phyloP scores from a whole-genome alignment of 2,329 filamentous ascomycete species.

The Biscogniauxia sp. region DNA sequence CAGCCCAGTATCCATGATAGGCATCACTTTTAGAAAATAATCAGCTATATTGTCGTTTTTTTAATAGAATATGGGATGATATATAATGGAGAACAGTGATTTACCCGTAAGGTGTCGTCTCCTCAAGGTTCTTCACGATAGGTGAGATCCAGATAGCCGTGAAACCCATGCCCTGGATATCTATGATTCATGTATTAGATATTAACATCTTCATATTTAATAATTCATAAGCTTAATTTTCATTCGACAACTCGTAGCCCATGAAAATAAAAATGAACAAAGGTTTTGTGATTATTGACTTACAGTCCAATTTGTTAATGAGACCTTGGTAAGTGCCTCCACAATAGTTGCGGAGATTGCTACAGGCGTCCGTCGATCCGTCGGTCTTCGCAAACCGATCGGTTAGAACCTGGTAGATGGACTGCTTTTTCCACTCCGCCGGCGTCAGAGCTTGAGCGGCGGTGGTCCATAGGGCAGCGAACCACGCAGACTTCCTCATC shows the following conservation, averaged over 20 bases:
- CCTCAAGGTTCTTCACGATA: constrained; percentile 40
- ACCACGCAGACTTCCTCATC: constrained; percentile 16
- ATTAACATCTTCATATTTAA: background rate
- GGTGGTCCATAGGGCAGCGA: constrained; percentile 14
- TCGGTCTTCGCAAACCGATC: constrained; percentile 36
- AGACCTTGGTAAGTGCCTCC: constrained; percentile 50
- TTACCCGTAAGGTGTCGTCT: constrained; percentile 39
- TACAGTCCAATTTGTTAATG: constrained; percentile 45
- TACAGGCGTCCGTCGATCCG: constrained; percentile 34
- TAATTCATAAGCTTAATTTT: background rate
- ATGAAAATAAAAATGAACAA: background rate
- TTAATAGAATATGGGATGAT: background rate
- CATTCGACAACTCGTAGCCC: background rate
- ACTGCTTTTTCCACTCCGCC: constrained; percentile 38
- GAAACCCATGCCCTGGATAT: constrained; percentile 48
- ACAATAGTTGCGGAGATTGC: constrained; percentile 39
- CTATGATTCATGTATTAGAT: constrained; percentile 1
- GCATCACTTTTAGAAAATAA: constrained; percentile 30
- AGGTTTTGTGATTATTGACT: background rate
- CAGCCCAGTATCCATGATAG: constrained; percentile 53
- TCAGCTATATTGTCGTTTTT: background rate
- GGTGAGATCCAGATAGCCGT: constrained; percentile 46
- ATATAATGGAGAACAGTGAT: constrained; percentile 2
- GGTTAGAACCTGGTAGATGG: constrained; percentile 42
- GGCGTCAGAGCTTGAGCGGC: constrained; percentile 26